Evolutionary conservation across 1,284 basidiomycete genomes (phyloP).

Genomic region (Ganoderma resinaceum): DNA sequence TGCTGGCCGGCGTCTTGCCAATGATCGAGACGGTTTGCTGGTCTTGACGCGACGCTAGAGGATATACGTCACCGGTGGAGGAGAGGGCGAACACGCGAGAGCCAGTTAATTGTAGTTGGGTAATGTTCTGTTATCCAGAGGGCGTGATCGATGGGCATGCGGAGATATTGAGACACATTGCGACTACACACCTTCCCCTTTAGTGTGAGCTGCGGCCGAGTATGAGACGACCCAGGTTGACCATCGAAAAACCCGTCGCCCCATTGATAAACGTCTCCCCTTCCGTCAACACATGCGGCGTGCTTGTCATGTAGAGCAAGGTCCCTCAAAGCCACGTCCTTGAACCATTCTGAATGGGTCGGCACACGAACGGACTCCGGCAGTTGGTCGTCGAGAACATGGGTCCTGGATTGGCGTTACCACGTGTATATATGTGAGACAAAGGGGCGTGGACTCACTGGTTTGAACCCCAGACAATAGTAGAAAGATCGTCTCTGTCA

Average conservation of each 20-base stretch:
- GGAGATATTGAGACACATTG: not conserved
- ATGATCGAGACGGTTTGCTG: constrained; percentile 52
- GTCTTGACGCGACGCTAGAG: constrained; percentile 59
- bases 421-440: not conserved
- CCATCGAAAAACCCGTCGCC: constrained; percentile 68
- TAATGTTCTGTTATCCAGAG: constrained; percentile 63
- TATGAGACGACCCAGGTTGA: constrained; percentile 34
- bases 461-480: constrained; percentile 67
- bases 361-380: constrained; percentile 55
- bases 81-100: constrained; percentile 76
- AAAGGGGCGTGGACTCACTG: constrained; percentile 43
- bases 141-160: not conserved
- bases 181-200: constrained; percentile 71
- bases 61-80: constrained; percentile 77
- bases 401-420: constrained; percentile 45
- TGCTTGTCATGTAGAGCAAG: constrained; percentile 77
- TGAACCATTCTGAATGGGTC: constrained; percentile 59
- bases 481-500: constrained; percentile 39
- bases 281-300: constrained; percentile 85
- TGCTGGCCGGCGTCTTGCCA: constrained; percentile 47
- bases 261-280: constrained; percentile 93
- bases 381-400: constrained; percentile 43
- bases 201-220: constrained; percentile 59
- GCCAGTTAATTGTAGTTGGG: constrained; percentile 62
- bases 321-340: constrained; percentile 77